phyloP scores from a whole-genome alignment of 257 asterid species.

The Buddleja alternifolia region DNA sequence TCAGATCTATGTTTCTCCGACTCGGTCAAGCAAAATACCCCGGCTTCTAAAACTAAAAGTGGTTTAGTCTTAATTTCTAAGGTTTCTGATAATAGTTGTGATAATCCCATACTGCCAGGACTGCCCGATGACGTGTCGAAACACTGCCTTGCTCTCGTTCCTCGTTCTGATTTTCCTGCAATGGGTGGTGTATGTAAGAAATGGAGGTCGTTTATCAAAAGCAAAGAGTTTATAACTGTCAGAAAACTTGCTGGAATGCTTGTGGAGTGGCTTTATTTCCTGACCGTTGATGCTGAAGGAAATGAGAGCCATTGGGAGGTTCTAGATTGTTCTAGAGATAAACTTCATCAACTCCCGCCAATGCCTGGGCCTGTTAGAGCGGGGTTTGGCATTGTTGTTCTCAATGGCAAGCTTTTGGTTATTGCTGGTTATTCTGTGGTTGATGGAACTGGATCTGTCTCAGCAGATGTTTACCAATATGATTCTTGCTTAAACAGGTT shows the following conservation, averaged over 20 bases:
- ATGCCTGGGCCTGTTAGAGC: conserved; percentile 72
- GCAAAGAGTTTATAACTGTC: conserved; percentile 67
- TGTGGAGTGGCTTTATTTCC: conserved; percentile 87
- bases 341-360: conserved; percentile 51
- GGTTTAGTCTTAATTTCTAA: conserved; percentile 33
- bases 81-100: conserved; percentile 33
- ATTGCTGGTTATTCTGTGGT: conserved; percentile 59
- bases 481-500: conserved; percentile 89
- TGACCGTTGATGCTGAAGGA: conserved; percentile 60
- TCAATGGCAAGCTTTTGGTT: conserved; percentile 75
- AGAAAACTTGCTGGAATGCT: conserved; percentile 74
- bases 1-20: conserved; percentile 49
- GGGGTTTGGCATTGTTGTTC: conserved; percentile 68
- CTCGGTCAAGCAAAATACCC: conserved; percentile 31
- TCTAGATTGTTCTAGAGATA: conserved; percentile 60
- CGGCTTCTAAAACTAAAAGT: conserved; percentile 43
- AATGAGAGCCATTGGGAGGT: conserved; percentile 80
- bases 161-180: conserved; percentile 62
- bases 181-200: conserved; percentile 74
- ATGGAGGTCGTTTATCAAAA: conserved; percentile 77
- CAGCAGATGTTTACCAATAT: conserved; percentile 69
- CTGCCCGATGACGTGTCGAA: conserved; percentile 85
- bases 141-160: conserved; percentile 81
- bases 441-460: conserved; percentile 51
- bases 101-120: conserved; percentile 67